Evolutionary conservation across 1,284 basidiomycete species (phyloP).

Genomic region (Moesziomyces parantarcticus): DNA sequence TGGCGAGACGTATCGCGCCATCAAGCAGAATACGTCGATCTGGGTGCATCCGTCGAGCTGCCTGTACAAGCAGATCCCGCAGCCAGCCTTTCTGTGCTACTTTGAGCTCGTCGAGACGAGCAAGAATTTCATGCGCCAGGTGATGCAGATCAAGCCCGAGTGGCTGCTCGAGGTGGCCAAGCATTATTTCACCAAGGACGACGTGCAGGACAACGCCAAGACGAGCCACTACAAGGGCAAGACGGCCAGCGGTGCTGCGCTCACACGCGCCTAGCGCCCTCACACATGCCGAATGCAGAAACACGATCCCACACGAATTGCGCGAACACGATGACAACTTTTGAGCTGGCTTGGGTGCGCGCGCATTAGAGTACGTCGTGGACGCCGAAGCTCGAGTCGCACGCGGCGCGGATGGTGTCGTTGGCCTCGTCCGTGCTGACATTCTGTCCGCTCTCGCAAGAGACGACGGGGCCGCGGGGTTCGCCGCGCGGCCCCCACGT

Average conservation of each 20-base stretch:
- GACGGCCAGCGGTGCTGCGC: slow-evolving; percentile 20
- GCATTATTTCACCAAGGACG: slow-evolving; percentile 58
- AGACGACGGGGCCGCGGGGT: neutral
- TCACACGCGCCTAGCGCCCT: neutral
- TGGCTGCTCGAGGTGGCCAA: slow-evolving; percentile 84
- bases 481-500: too few species aligned
- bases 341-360: too few species aligned
- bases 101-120: slow-evolving; percentile 82
- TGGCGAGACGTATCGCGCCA: slow-evolving; percentile 77
- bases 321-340: too few species aligned
- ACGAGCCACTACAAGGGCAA: slow-evolving; percentile 29
- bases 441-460: slow-evolving; percentile 16
- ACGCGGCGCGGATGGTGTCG: slow-evolving; percentile 10
- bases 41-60: slow-evolving; percentile 96
- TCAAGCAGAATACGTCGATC: slow-evolving; percentile 89
- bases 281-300: too few species aligned
- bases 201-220: slow-evolving; percentile 36
- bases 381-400: neutral
- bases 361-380: neutral
- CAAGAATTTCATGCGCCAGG: slow-evolving; percentile 78
- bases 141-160: slow-evolving; percentile 94
- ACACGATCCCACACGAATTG: too few species aligned
- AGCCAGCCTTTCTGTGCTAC: slow-evolving; percentile 85
- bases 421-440: slow-evolving; percentile 1
- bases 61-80: slow-evolving; percentile 93